These are phyloP conservation scores for Verticillium tricorpus DNA, from an alignment of 2,329 filamentous ascomycete species.

Conservation along the genomic window DNA sequence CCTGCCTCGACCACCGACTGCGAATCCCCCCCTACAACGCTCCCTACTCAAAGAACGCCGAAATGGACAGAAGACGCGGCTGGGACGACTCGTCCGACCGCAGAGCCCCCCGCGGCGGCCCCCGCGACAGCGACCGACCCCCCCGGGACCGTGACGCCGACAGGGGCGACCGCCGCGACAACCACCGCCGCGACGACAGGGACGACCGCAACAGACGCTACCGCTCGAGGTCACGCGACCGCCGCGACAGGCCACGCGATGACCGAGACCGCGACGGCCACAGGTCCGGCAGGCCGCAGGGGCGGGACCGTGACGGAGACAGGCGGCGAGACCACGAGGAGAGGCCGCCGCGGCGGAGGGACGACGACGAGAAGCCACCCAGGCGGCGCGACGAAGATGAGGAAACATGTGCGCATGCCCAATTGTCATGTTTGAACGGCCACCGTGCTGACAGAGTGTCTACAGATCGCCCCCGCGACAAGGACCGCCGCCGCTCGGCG, in stretches of 20 bases:
- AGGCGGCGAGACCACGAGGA: constrained; percentile 23
- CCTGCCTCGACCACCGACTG: no score
- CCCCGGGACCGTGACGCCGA: constrained; percentile 24
- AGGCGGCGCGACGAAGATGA: constrained; percentile 17
- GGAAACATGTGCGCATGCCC: constrained; percentile 5
- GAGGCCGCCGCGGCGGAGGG: constrained; percentile 23
- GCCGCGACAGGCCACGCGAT: constrained; percentile 24
- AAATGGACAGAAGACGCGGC: constrained; percentile 27
- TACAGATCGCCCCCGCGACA: constrained; percentile 12
- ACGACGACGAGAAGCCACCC: constrained; percentile 15
- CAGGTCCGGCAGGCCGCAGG: constrained; percentile 13
- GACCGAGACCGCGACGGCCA: constrained; percentile 25
- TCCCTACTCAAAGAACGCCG: not conserved
- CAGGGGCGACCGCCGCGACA: constrained; percentile 21
- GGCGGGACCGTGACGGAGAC: constrained; percentile 33
- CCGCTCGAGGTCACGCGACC: constrained; percentile 29
- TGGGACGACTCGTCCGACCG: constrained; percentile 50
- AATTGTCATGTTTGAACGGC: not conserved
- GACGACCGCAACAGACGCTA: constrained; percentile 20
- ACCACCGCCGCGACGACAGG: constrained; percentile 19
- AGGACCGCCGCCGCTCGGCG: constrained; percentile 29
- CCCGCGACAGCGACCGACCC: constrained; percentile 22
- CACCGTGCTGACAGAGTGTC: constrained; percentile 1
- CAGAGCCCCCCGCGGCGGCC: constrained; percentile 23
- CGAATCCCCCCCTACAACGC: not conserved